Evolutionary conservation across 164 flowering plant species (phyloP), one percentile per base, ranked within the genome.

Genomic region (Chimonanthus praecox): DNA sequence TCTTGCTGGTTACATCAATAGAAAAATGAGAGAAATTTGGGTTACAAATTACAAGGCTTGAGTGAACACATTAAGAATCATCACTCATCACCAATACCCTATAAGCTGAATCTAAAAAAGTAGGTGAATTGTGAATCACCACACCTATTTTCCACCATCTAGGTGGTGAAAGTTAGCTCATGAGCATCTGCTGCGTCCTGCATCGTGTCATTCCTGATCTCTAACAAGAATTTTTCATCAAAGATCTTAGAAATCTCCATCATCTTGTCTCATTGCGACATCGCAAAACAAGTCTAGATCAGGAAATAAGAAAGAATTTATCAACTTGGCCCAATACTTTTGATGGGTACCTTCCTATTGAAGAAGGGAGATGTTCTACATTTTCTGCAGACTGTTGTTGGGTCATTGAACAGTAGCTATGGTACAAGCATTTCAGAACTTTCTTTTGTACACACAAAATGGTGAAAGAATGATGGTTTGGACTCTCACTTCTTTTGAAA

Each of bases 401-500:
- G 20, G 18, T 49, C 10, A 43, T 8, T 2, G 46, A 43, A 13
- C 43, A 58, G 21, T 48, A 45, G 47, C 33, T 50, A 66, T 70
- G 54, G 6, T 50, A 70, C 72, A 74, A 54, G 51, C 68, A 5
- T 62, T 51, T 50, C 49, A 18, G 64, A 69, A 46, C 64, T 75
- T 20, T 63, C 43, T 72, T 72, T 58, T 44, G 21, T 72, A 72
- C 58, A 70, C n/a, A 67, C 45, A 69, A 74, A 10, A 0, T 33
- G 4, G 73, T 61, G 47, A 71, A 80, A 73, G 64, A 77, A 71
- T 16, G 33, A 51, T 5, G 54, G 13, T 16, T 64, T 15, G 72
- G 72, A 67, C 33, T 89, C 83, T 33, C 33, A 89, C 78, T 85
- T 91, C 87, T 76, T 94, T 71, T 84, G 88, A 72, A 90, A 86